Evolutionary conservation across 148 eudicot species (phyloP), one percentile per base, ranked within the genome.

Genomic region (Silene uniflora): DNA sequence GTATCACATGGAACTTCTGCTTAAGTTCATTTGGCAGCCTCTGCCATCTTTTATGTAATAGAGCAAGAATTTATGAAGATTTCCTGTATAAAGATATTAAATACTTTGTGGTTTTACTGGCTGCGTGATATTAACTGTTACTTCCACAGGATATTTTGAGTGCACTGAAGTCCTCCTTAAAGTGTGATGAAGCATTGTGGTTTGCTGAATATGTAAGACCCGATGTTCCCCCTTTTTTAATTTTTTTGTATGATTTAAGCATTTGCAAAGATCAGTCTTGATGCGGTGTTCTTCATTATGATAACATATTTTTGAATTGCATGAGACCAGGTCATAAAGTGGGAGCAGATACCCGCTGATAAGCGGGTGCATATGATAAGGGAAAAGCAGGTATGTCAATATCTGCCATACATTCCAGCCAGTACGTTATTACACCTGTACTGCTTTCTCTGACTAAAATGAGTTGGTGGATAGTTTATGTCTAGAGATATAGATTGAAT

Each of bases 291-390:
- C 69, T 54, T 24, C 39, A 42, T 73, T 17, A 18, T 52, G 9
- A 19, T 19, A 35, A 11, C 69, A 70, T 18, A 46, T 3, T 69
- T 21, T 18, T 62, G n/a, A 44, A 60, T 35, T 63, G 47, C 71
- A 60, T 73, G 70, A 71, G 27, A 72, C 80, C 76, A 93, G 98
- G 91, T 93, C 56, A 72, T 93, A 81, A 84, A 84, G 73, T 93
- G 96, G 93, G 86, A 84, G 75, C 85, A 85, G 71, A 89, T 93
- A 73, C 93, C 93, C 70, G 85, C 92, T 64, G 98, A 93, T 66
- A 83, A 87, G 71, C 96, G 96, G 74, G 90, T 93, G 67, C 88
- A 87, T 83, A 73, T 93, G 81, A 82, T 79, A 86, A 89, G 88
- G 84, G 98, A 93, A 79, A 93, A 87, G 82, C 96, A 89, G 89